Conservation (phyloP, 2,329 filamentous ascomycete species). For the Scopulariopsis brevicaulis region DNA sequence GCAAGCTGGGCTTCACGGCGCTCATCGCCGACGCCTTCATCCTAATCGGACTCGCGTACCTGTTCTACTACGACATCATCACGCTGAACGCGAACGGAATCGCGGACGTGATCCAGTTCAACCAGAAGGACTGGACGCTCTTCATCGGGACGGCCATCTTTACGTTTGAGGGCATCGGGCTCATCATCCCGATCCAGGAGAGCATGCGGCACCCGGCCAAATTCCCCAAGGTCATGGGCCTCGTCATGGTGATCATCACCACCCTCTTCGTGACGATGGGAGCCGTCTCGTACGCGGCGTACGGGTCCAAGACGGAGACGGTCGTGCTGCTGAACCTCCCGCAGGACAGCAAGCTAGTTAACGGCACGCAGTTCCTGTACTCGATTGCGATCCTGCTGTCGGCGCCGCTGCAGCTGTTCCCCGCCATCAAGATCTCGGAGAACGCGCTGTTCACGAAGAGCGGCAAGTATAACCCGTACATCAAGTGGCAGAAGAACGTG, state of each 20-base stretch:
- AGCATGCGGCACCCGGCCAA: slow-evolving; percentile 88
- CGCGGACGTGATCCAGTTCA: slow-evolving; percentile 83
- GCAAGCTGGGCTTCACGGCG: slow-evolving; percentile 91
- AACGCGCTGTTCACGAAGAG: slow-evolving; percentile 89
- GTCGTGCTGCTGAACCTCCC: slow-evolving; percentile 94
- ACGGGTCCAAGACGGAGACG: slow-evolving; percentile 89
- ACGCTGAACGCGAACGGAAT: slow-evolving; percentile 69
- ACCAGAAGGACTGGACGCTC: slow-evolving; percentile 83
- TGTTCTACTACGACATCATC: slow-evolving; percentile 89
- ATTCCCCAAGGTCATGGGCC: slow-evolving; percentile 78
- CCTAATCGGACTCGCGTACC: slow-evolving; percentile 77
- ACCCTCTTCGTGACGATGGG: slow-evolving; percentile 85
- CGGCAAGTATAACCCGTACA: slow-evolving; percentile 94
- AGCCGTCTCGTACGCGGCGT: slow-evolving; percentile 89
- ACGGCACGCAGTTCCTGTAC: slow-evolving; percentile 92
- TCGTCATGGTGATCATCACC: slow-evolving; percentile 93
- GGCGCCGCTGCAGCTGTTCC: slow-evolving; percentile 93
- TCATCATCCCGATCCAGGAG: slow-evolving; percentile 96
- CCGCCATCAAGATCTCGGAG: slow-evolving; percentile 91
- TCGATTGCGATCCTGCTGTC: slow-evolving; percentile 94
- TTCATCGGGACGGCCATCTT: slow-evolving; percentile 99
- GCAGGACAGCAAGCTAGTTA: slow-evolving; percentile 91
- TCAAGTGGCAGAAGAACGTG: slow-evolving; percentile 99
- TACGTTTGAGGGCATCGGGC: slow-evolving; percentile 93
- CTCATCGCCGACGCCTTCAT: slow-evolving; percentile 93